phyloP scores from a whole-genome alignment of 257 asterid species.

The Penstemon barbatus region DNA sequence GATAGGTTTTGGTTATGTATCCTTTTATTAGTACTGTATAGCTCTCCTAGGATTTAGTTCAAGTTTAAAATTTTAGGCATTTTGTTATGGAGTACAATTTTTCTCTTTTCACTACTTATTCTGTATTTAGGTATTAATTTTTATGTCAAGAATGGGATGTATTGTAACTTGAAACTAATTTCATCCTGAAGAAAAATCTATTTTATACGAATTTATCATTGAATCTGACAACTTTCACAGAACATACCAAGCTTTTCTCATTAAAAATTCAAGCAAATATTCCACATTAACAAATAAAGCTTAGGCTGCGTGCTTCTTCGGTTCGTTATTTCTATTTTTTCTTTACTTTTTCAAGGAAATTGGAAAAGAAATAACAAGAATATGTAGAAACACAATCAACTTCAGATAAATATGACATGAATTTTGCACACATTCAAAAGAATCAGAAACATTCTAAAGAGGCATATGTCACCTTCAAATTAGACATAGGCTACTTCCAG shows the following conservation, averaged over 20 bases:
- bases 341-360: neutral
- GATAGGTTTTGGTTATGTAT: too few relatives aligned
- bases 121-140: neutral
- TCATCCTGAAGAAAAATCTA: too few relatives aligned
- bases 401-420: neutral
- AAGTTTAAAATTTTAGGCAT: neutral
- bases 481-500: conserved; percentile 37
- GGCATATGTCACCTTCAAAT: conserved; percentile 40
- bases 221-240: too few relatives aligned
- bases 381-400: neutral
- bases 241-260: too few relatives aligned
- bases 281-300: too few relatives aligned
- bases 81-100: neutral
- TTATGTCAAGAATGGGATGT: neutral
- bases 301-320: neutral
- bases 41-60: neutral
- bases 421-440: conserved; percentile 13
- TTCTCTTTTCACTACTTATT: too few relatives aligned
- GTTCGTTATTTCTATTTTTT: neutral
- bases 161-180: too few relatives aligned
- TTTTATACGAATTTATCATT: too few relatives aligned
- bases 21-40: neutral
- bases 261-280: too few relatives aligned
- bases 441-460: conserved; percentile 6
- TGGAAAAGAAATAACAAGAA: neutral